phyloP scores from a whole-genome alignment of 106 monocot genomes.

The Apostasia shenzhenica region DNA sequence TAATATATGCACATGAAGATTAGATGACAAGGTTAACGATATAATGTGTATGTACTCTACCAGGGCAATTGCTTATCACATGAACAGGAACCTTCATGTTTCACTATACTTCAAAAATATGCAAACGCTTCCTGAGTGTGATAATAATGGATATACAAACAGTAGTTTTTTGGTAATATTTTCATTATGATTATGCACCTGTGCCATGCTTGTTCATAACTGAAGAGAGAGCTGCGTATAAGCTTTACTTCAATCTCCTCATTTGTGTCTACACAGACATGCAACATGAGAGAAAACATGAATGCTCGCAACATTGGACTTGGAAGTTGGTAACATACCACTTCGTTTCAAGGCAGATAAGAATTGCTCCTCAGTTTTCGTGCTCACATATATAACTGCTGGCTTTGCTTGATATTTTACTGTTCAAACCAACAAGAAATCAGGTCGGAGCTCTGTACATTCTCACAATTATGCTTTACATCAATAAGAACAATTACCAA shows the following conservation, averaged over 20 bases:
- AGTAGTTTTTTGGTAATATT: background rate
- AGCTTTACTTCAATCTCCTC: constrained; percentile 61
- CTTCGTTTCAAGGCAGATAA: constrained; percentile 61
- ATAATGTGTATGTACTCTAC: no score
- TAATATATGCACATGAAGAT: no score
- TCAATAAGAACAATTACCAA: constrained; percentile 34
- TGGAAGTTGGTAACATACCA: constrained; percentile 27
- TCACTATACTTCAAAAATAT: no score
- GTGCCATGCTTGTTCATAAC: constrained; percentile 99
- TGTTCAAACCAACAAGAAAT: constrained; percentile 26
- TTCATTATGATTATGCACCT: constrained; percentile 37
- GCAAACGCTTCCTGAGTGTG: no score
- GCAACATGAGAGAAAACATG: constrained; percentile 11
- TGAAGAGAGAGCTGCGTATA: constrained; percentile 79
- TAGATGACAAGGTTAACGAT: no score
- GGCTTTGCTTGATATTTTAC: constrained; percentile 98
- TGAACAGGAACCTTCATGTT: no score
- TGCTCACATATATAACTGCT: constrained; percentile 77
- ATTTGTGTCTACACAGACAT: constrained; percentile 36
- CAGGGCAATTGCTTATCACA: no score
- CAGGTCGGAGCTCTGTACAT: constrained; percentile 8
- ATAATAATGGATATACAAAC: background rate
- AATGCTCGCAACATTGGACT: background rate
- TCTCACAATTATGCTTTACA: background rate
- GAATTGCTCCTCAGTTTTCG: constrained; percentile 87